Evolutionary conservation across 805 yeast genomes (phyloP).

Genomic region (Priceomyces castillae): DNA sequence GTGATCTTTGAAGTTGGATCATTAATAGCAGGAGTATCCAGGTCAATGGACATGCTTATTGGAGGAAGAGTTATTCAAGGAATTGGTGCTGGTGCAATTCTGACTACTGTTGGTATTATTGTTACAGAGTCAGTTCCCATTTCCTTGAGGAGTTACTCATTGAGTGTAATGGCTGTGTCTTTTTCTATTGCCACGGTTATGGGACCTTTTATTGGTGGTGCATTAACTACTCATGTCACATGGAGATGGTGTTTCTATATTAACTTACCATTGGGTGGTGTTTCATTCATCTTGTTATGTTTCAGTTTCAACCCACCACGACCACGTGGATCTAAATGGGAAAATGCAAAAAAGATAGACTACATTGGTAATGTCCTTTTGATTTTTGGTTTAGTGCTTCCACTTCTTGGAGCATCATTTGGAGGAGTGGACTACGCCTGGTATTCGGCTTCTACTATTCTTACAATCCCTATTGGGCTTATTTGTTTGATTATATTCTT

Average conservation of each 20-base stretch:
- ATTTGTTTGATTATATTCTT: slow-evolving; percentile 32
- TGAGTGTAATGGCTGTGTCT: slow-evolving; percentile 38
- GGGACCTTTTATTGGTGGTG: slow-evolving; percentile 71
- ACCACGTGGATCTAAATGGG: slow-evolving; percentile 35
- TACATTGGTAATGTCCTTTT: slow-evolving; percentile 46
- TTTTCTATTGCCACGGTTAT: slow-evolving; percentile 51
- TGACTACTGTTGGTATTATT: slow-evolving; percentile 54
- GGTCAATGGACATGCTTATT: slow-evolving; percentile 56
- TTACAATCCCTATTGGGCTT: slow-evolving; percentile 47
- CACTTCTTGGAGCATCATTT: slow-evolving; percentile 49
- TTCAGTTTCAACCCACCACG: slow-evolving; percentile 47
- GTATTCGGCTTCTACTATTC: slow-evolving; percentile 51
- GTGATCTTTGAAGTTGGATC: slow-evolving; percentile 62
- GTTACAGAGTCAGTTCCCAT: slow-evolving; percentile 54
- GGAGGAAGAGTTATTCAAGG: slow-evolving; percentile 74
- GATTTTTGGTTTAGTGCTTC: slow-evolving; percentile 41
- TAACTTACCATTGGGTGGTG: slow-evolving; percentile 64
- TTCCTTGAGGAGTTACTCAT: slow-evolving; percentile 34
- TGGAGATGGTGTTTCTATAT: slow-evolving; percentile 81
- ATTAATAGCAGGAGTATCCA: slow-evolving; percentile 53
- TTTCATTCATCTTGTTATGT: slow-evolving; percentile 37
- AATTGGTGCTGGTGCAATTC: slow-evolving; percentile 71
- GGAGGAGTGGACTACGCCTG: slow-evolving; percentile 54
- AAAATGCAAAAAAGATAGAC: slow-evolving; percentile 48
- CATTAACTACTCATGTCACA: slow-evolving; percentile 52